Evolutionary conservation across 2,329 filamentous ascomycete genomes (phyloP), one percentile per base, ranked within the genome.

Genomic region (Arthrobotrys entomopaga): DNA sequence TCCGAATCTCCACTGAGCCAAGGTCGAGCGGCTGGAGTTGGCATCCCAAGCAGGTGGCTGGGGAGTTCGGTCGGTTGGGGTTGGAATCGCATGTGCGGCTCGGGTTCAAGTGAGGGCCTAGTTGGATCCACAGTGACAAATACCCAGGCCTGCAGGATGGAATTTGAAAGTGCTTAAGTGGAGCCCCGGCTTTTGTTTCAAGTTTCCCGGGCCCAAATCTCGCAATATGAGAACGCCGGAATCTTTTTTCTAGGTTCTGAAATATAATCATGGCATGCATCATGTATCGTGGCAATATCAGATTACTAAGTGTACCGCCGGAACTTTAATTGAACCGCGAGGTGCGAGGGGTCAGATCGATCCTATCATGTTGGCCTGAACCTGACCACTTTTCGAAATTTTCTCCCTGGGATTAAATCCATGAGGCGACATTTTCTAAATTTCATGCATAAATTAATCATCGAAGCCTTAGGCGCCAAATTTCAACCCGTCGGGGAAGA

Each of bases 61-160:
- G 56, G 42, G 22, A 34, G 49, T 53, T 40, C 34, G 52, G 15
- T 43, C n/a, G 15, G 34, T 24, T 56, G 20, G 65, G 57, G 29
- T 19, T 22, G n/a, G 13, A 54, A 73, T 73, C 67, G 60, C 60
- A 66, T 61, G 63, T 66, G 69, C 69, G 69, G 69, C 69, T 65
- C 61, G 69, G 69, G 69, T 61, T 65, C 61, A 61, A 60, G 46
- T 29, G 26, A 49, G 46, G 15, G 24, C 24, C 59, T 56, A 50
- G 67, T n/a, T 61, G 61, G 69, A 73, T 73, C 58, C 53, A 60
- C 57, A 49, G 69, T 73, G 69, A 73, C 69, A 73, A 73, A 73
- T 73, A 73, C 69, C 67, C 34, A 61, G 61, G 61, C 61, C 60
- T 38, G 42, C 57, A n/a, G n/a, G n/a, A n/a, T n/a, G n/a, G n/a